Percentiles rank a stretch among this genome's conserved stretches.
phyloP scores from a whole-genome alignment of 495 filamentous ascomycete genomes.

The Neurospora sp. region DNA sequence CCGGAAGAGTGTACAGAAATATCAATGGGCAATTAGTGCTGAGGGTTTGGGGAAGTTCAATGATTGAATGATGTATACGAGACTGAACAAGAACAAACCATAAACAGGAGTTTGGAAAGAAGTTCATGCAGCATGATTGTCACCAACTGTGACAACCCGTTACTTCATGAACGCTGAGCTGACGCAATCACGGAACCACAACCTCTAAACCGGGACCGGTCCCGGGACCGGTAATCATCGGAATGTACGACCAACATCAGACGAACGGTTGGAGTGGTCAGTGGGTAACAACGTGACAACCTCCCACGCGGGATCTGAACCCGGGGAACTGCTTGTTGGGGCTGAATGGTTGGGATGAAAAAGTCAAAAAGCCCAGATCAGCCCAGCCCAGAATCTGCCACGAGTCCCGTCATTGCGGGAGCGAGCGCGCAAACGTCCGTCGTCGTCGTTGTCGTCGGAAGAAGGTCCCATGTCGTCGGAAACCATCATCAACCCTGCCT shows the following conservation, averaged over 20 bases:
- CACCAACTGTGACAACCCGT: background rate
- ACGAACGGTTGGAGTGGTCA: background rate
- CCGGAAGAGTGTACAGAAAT: background rate
- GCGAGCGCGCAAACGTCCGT: background rate
- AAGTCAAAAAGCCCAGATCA: background rate
- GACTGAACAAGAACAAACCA: background rate
- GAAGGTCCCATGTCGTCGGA: background rate
- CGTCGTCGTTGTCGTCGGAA: background rate
- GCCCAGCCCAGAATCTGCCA: background rate
- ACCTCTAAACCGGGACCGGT: background rate
- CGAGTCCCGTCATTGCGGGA: background rate
- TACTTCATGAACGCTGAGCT: background rate
- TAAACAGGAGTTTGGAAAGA: background rate
- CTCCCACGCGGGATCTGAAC: background rate
- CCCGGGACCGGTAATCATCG: background rate
- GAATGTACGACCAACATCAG: background rate
- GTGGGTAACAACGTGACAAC: background rate
- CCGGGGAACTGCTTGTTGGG: background rate
- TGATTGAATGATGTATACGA: background rate
- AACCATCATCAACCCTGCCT: background rate
- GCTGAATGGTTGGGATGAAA: background rate
- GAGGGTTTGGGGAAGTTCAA: background rate
- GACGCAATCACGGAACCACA: background rate
- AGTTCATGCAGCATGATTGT: background rate
- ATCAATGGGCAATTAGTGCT: background rate